Conservation (phyloP, 2,329 filamentous ascomycete genomes). For the Diplodia mutila region DNA sequence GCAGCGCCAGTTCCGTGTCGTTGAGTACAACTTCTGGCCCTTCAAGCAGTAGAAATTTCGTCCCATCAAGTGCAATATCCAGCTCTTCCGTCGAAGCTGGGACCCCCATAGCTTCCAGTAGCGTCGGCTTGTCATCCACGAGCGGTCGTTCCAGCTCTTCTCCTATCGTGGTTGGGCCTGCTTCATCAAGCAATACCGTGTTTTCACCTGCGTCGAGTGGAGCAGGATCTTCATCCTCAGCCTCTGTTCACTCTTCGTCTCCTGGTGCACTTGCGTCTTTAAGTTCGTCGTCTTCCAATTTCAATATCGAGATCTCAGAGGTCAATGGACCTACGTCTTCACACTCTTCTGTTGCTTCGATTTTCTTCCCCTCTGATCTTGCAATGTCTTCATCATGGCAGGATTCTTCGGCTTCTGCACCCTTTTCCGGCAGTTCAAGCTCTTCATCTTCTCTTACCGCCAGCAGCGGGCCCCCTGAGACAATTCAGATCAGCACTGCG, state of each 20-base stretch:
- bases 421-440: not conserved
- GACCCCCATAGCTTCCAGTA: not conserved
- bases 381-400: not conserved
- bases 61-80: not conserved
- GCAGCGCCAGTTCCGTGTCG: no score
- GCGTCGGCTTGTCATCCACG: not conserved
- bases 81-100: not conserved
- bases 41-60: not conserved
- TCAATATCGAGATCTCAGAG: not conserved
- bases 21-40: no score
- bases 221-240: not conserved
- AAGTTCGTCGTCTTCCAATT: not conserved
- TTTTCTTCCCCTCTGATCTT: not conserved
- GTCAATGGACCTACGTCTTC: not conserved
- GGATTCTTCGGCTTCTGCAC: not conserved
- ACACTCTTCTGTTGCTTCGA: not conserved
- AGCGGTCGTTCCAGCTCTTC: not conserved
- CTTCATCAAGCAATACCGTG: not conserved
- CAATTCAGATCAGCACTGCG: not conserved
- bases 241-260: no score
- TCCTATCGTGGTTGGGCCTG: not conserved
- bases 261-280: not conserved
- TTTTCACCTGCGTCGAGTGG: not conserved
- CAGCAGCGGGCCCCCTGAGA: not conserved
- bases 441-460: not conserved